These are phyloP conservation scores for Cyberlindnera maclurae DNA, from an alignment of 805 yeast genomes.

Conservation along the genomic window DNA sequence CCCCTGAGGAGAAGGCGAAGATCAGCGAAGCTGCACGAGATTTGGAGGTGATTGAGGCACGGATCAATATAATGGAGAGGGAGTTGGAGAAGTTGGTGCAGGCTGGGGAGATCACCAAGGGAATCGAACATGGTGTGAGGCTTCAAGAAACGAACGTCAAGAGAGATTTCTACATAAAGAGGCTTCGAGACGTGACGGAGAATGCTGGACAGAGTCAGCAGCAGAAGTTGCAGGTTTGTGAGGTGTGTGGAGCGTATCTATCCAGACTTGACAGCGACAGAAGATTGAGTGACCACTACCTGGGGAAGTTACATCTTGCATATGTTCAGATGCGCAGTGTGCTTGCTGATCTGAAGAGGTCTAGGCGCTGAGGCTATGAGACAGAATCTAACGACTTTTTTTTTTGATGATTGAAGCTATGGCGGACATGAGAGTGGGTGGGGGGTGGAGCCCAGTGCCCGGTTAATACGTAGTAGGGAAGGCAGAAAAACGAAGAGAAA, in stretches of 20 bases:
- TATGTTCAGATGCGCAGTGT: constrained; percentile 66
- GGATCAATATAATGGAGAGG: constrained; percentile 58
- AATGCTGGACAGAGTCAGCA: constrained; percentile 79
- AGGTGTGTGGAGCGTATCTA: constrained; percentile 81
- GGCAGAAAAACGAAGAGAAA: no score
- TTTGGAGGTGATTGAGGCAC: constrained; percentile 53
- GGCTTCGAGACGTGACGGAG: constrained; percentile 55
- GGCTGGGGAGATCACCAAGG: constrained; percentile 42
- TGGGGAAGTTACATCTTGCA: constrained; percentile 81
- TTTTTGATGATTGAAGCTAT: no score
- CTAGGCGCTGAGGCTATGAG: no score
- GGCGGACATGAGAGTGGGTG: no score
- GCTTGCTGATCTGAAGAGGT: constrained; percentile 14
- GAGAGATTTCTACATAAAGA: constrained; percentile 46
- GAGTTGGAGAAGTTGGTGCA: constrained; percentile 51
- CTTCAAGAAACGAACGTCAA: constrained; percentile 39
- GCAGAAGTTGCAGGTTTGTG: constrained; percentile 87
- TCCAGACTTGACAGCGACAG: constrained; percentile 82
- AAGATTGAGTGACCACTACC: constrained; percentile 81
- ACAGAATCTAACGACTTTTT: no score
- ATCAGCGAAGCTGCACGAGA: constrained; percentile 48
- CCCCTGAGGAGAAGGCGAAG: constrained; percentile 64
- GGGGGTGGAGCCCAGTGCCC: no score
- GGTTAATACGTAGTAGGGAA: no score
- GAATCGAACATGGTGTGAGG: constrained; percentile 41